A percentile compares a stretch with the other conserved stretches of the same genome.
These are phyloP conservation scores for Phytophthora lateralis DNA, from an alignment of 352 stramenopile genomes.

Conservation along the genomic window DNA sequence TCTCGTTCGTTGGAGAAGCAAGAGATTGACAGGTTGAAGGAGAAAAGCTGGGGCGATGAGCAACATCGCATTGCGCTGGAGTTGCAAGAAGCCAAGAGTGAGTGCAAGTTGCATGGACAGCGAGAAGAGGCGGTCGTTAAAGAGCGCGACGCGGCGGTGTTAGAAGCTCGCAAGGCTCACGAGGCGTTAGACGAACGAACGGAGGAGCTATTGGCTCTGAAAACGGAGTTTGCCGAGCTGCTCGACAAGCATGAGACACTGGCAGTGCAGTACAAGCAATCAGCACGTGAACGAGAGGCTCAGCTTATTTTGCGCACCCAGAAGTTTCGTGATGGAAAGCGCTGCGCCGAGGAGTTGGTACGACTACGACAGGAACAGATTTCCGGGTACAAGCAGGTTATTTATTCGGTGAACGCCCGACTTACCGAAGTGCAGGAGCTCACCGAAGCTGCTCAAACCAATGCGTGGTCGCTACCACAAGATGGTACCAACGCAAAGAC, in stretches of 20 bases:
- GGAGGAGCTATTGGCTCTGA: constrained; percentile 58
- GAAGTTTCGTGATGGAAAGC: constrained; percentile 47
- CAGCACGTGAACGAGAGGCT: constrained; percentile 44
- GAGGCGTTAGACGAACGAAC: constrained; percentile 43
- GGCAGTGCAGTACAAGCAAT: constrained; percentile 45
- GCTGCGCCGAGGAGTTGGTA: constrained; percentile 59
- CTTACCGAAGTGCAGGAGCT: constrained; percentile 60
- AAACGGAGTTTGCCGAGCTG: constrained; percentile 70
- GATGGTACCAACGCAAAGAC: constrained; percentile 37
- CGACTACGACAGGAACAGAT: constrained; percentile 56
- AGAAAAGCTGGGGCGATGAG: constrained; percentile 40
- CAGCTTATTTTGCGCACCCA: constrained; percentile 37
- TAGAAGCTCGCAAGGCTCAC: constrained; percentile 38
- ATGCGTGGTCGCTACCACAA: constrained; percentile 33
- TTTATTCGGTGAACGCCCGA: constrained; percentile 61
- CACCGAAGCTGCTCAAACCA: constrained; percentile 32
- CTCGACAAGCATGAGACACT: constrained; percentile 58
- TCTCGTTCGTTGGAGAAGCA: constrained; percentile 39
- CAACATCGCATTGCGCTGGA: constrained; percentile 41
- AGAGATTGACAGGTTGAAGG: constrained; percentile 42
- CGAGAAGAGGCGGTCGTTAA: constrained; percentile 49
- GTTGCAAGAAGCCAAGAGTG: constrained; percentile 49
- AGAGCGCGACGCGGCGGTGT: constrained; percentile 50
- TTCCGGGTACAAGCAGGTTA: constrained; percentile 65
- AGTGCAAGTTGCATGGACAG: constrained; percentile 49